Evolutionary conservation across 768 basidiomycete genomes (phyloP), one percentile per base, ranked within the genome.

Genomic region (Tulasnella sp.): DNA sequence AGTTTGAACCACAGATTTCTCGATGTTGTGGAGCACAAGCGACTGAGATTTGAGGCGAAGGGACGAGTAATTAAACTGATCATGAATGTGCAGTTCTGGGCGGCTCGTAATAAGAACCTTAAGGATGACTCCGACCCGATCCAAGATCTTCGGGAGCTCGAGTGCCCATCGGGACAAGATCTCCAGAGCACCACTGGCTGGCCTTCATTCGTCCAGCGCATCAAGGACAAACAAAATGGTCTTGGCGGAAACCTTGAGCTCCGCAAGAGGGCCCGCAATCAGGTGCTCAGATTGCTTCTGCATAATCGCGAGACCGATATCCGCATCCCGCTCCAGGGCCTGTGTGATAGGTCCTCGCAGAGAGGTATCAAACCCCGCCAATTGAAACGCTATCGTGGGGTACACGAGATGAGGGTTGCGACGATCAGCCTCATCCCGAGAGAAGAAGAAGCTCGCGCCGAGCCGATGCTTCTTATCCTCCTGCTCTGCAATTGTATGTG

Each of bases 391-490:
- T 45, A 85, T 81, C 0, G 84, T 85, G 39, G 78, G 79, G 77
- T 84, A 79, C 3, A 85, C 72, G n/a, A 78, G 77, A 31, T 79
- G 70, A 12, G 81, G 79, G 29, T 74, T 17, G 17, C 79, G 76
- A 1, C 79, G 75, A 37, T 80, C 67, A 22, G 77, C 80, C 12
- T 79, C 73, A 36, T 79, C 69, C 19, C 80, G 76, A 36, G 81
- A 79, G 73, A 84, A 84, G 76, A 82, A 83, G 76, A 83, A 84
- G n/a, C 79, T 83, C 3, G 83, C 81, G 1, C 83, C 84, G 29
- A 85, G 82, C 15, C 75, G 64, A 9, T 79, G 76, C 19, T 72
- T 64, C 11, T 80, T 68, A 12, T 79, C 67, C n/a, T 81, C 79
- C 25, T 72, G 74, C 11, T 80, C 31, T 12, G 83, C 82, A 29